phyloP scores from a whole-genome alignment of 192 early-diverging fungal species.

The Podila epigama region DNA sequence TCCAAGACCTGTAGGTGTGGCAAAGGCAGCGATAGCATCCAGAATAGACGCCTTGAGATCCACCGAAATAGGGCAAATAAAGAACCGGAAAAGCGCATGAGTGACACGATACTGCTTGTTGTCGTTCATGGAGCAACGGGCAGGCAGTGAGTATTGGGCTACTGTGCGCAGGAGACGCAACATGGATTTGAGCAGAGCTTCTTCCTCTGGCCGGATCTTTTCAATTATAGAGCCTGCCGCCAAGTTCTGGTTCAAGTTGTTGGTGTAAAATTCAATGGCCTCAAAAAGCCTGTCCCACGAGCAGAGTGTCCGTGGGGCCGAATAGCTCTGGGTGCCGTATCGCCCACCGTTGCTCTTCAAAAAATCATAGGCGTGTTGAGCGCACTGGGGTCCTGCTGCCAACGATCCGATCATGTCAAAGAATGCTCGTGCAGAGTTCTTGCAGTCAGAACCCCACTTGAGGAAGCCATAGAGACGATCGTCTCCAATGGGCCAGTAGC shows the following conservation, averaged over 20 bases:
- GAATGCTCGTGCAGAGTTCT: slow-evolving; percentile 71
- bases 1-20: slow-evolving; percentile 58
- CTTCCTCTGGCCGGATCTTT: slow-evolving; percentile 80
- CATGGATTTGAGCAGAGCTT: slow-evolving; percentile 74
- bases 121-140: slow-evolving; percentile 73
- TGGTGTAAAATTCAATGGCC: slow-evolving; percentile 74
- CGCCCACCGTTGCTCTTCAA: slow-evolving; percentile 45
- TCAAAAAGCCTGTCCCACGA: slow-evolving; percentile 85
- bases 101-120: slow-evolving; percentile 72
- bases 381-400: slow-evolving; percentile 76
- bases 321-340: slow-evolving; percentile 40
- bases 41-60: slow-evolving; percentile 85
- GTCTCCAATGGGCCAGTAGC: slow-evolving; percentile 69
- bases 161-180: slow-evolving; percentile 80
- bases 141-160: slow-evolving; percentile 76
- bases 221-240: slow-evolving; percentile 25
- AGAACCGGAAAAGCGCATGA: slow-evolving; percentile 77
- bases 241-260: slow-evolving; percentile 53
- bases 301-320: slow-evolving; percentile 59
- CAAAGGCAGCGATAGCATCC: slow-evolving; percentile 84
- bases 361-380: slow-evolving; percentile 48
- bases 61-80: slow-evolving; percentile 79
- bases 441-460: slow-evolving; percentile 69
- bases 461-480: slow-evolving; percentile 67
- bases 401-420: slow-evolving; percentile 86